phyloP scores from a whole-genome alignment of 1,284 basidiomycete species.

The Neolentinus lepideus region DNA sequence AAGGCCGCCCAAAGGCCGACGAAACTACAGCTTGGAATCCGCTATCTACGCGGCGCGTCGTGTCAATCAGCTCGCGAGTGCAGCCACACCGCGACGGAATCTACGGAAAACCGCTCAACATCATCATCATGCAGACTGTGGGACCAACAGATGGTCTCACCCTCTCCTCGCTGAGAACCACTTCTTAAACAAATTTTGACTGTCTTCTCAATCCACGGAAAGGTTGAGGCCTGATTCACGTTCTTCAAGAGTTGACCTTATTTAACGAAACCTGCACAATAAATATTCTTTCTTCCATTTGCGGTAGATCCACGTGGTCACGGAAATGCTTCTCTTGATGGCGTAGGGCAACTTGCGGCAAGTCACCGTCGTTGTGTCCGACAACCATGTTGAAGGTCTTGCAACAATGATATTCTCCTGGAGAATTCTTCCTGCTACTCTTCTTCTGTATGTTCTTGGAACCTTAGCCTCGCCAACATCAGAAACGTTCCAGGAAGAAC shows the following conservation, averaged over 20 bases:
- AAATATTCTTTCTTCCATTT: not conserved
- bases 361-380: not conserved
- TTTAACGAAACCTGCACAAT: not conserved
- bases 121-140: not conserved
- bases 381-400: not conserved
- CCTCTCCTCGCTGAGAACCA: not conserved
- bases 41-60: not conserved
- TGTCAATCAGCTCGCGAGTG: not conserved
- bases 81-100: not conserved
- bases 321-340: not conserved
- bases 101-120: not conserved
- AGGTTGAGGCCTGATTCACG: too few species aligned
- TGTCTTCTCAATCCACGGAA: too few species aligned
- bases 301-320: not conserved
- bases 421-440: not conserved
- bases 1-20: not conserved
- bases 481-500: conserved; percentile 62
- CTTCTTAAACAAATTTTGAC: not conserved
- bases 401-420: not conserved
- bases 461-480: not conserved
- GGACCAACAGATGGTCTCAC: not conserved
- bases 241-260: too few species aligned
- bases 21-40: not conserved
- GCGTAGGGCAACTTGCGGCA: not conserved
- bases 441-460: not conserved